Conservation (phyloP, 2,329 filamentous ascomycete species). For the Aplosporella prunicola region DNA sequence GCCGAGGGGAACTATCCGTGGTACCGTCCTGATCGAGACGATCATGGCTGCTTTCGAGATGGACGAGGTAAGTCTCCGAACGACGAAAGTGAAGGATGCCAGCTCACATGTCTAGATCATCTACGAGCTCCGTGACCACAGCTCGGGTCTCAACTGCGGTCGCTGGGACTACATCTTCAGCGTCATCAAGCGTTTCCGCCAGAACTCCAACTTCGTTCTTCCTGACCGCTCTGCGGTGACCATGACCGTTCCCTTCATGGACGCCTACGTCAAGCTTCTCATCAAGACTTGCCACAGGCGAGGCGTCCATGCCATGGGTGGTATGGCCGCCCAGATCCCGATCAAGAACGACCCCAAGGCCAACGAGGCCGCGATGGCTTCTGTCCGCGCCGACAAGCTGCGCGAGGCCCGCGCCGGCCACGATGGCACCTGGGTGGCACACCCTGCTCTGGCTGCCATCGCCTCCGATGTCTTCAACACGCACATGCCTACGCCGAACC, state of each 20-base stretch:
- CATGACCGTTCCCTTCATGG: constrained; percentile 98
- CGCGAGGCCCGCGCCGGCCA: constrained; percentile 92
- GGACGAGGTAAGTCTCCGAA: constrained; percentile 57
- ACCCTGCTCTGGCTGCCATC: constrained; percentile 82
- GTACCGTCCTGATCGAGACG: constrained; percentile 93
- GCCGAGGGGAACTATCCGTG: constrained; percentile 82
- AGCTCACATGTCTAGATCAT: constrained; percentile 58
- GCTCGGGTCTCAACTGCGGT: constrained; percentile 92
- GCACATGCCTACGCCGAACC: constrained; percentile 97
- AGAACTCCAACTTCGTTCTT: constrained; percentile 85
- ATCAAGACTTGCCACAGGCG: constrained; percentile 97
- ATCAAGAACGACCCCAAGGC: constrained; percentile 90
- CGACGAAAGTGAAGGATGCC: neutral
- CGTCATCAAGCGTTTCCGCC: constrained; percentile 98
- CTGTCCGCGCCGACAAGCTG: constrained; percentile 88
- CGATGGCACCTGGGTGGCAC: constrained; percentile 95
- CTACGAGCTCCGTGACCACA: constrained; percentile 96
- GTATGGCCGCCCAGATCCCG: constrained; percentile 97
- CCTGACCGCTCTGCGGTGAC: constrained; percentile 86
- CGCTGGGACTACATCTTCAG: constrained; percentile 99
- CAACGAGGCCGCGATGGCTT: constrained; percentile 91
- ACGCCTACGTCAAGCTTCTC: constrained; percentile 90
- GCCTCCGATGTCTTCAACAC: constrained; percentile 93
- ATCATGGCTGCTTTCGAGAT: constrained; percentile 98
- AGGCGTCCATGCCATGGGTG: constrained; percentile 96